Percentiles rank a stretch among this genome's conserved stretches.
Conservation (phyloP, 2,329 filamentous ascomycete species). For the Iodosphaeria phyllophila region DNA sequence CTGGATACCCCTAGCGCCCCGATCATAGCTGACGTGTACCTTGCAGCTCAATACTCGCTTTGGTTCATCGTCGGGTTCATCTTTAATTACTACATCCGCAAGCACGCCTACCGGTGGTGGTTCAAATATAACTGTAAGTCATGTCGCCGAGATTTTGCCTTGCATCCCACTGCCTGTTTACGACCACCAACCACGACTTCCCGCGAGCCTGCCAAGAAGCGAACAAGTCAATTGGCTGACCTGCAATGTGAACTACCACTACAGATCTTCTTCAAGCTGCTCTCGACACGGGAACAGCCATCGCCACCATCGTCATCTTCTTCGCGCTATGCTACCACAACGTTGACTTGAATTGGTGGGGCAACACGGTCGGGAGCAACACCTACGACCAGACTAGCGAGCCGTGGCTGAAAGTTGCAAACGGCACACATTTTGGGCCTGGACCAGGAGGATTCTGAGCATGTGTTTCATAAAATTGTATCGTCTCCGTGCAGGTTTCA, state of each 20-base stretch:
- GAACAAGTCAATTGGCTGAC: too few species aligned
- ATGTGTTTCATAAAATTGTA: too few species aligned
- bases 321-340: conserved; percentile 9
- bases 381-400: conserved; percentile 14
- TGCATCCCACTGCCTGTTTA: too few species aligned
- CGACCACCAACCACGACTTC: too few species aligned
- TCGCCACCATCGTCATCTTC: conserved; percentile 12
- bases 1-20: too few species aligned
- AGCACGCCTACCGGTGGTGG: conserved; percentile 14
- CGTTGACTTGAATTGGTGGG: conserved; percentile 22
- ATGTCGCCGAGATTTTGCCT: too few species aligned
- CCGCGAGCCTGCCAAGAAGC: too few species aligned
- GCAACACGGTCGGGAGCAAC: conserved; percentile 21
- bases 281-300: conserved; percentile 19
- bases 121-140: conserved; percentile 14
- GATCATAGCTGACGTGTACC: too few species aligned
- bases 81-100: conserved; percentile 13
- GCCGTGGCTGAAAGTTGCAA: conserved; percentile 14
- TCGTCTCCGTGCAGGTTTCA: too few species aligned
- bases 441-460: too few species aligned
- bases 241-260: too few species aligned
- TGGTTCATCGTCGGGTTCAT: conserved; percentile 15
- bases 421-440: conserved; percentile 14
- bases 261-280: too few species aligned
- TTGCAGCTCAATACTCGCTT: conserved; percentile 9